A percentile compares a stretch with the other conserved stretches of the same genome.
These are phyloP conservation scores for Rutstroemia sydowiana DNA, from an alignment of 2,329 filamentous ascomycete species.

Conservation along the genomic window DNA sequence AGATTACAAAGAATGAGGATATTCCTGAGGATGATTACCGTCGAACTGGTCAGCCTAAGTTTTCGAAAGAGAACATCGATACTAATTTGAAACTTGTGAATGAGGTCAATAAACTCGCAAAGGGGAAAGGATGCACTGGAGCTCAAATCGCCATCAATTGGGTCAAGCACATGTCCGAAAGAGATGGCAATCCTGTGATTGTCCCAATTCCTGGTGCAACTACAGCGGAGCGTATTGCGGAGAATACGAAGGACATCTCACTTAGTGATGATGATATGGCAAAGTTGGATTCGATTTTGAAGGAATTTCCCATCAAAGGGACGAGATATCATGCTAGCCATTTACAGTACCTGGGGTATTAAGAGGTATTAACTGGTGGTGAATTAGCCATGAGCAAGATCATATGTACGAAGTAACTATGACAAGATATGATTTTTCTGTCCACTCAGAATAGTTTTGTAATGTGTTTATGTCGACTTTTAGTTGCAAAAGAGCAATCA, in stretches of 20 bases:
- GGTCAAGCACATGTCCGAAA: conserved; percentile 24
- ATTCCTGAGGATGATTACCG: conserved; percentile 48
- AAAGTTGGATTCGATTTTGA: conserved; percentile 43
- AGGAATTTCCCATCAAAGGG: conserved; percentile 41
- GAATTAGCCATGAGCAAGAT: not conserved
- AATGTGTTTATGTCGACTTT: conserved; percentile 27
- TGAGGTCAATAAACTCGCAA: conserved; percentile 50
- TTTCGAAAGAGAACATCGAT: conserved; percentile 54
- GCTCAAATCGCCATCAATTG: conserved; percentile 62
- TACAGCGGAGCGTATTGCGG: conserved; percentile 46
- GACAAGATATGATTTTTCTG: not conserved
- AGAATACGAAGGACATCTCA: conserved; percentile 48
- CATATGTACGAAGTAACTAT: not conserved
- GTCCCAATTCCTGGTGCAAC: conserved; percentile 63
- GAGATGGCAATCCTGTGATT: conserved; percentile 34
- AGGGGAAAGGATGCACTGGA: conserved; percentile 51
- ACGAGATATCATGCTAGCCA: conserved; percentile 36
- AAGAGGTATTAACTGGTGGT: not conserved
- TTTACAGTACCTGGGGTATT: not conserved
- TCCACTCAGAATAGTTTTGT: conserved; percentile 18
- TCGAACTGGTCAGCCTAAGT: conserved; percentile 50
- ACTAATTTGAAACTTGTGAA: conserved; percentile 56
- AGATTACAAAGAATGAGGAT: conserved; percentile 45
- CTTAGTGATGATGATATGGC: conserved; percentile 44
- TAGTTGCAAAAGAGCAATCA: conserved; percentile 12